phyloP scores from a whole-genome alignment of 305 asterid genomes.

The Rubia tinctorum region DNA sequence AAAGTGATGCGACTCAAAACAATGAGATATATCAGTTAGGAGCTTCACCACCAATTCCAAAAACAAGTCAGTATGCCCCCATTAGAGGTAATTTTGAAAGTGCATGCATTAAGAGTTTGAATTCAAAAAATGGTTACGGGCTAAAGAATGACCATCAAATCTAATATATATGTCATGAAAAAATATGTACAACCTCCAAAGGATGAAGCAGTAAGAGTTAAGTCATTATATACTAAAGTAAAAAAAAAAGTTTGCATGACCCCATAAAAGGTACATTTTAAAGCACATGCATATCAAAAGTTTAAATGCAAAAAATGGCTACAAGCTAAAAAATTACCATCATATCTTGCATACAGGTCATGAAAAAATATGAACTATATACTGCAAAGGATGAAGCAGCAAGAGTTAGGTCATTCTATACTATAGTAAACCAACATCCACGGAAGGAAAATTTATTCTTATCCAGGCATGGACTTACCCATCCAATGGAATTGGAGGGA shows the following conservation, averaged over 20 bases:
- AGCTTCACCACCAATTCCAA: not conserved
- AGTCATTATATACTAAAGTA: not conserved
- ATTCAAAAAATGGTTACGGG: not conserved
- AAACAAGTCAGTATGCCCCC: not conserved
- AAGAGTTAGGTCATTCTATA: not conserved
- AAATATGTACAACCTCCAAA: not conserved
- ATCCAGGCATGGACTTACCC: conserved; percentile 59
- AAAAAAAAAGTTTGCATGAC: not conserved
- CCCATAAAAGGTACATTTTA: not conserved
- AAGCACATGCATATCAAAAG: not conserved
- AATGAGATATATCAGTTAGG: not conserved
- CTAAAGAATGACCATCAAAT: not conserved
- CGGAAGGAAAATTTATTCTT: not conserved
- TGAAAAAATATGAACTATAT: not conserved
- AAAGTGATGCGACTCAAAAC: not conserved
- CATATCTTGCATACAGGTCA: not conserved
- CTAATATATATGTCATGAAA: not conserved
- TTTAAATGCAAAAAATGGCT: not conserved
- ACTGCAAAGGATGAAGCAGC: not conserved
- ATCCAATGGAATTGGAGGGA: conserved; percentile 82
- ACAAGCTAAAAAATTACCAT: not conserved
- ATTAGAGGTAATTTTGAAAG: not conserved
- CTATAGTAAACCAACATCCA: not conserved
- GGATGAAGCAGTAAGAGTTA: not conserved
- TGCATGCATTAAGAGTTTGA: not conserved